These are phyloP conservation scores for Cryptosporidium viatorum DNA, from an alignment of 169 alveolate species.

Conservation along the genomic window DNA sequence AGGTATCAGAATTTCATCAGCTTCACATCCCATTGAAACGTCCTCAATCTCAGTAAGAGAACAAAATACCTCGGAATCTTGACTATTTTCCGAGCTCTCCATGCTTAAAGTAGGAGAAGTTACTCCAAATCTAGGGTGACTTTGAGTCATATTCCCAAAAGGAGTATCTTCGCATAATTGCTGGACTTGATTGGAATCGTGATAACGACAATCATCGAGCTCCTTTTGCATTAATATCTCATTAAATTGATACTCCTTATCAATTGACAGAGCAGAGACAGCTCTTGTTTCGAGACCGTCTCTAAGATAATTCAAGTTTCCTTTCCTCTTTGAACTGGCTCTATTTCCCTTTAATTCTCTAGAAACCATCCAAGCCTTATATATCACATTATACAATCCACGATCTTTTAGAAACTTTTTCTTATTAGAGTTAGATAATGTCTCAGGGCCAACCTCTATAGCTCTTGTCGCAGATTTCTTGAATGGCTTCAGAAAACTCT, in stretches of 20 bases:
- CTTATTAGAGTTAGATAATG: conserved; percentile 60
- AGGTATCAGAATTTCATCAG: conserved; percentile 51
- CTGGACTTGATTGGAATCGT: not conserved
- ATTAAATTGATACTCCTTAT: not conserved
- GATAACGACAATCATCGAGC: not conserved
- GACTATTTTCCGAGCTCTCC: conserved; percentile 26
- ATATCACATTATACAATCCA: conserved; percentile 47
- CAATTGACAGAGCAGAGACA: not conserved
- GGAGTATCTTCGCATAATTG: conserved; percentile 10
- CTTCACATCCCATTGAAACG: conserved; percentile 30
- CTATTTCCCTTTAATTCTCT: conserved; percentile 41
- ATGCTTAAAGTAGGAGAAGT: conserved; percentile 1
- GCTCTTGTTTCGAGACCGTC: conserved; percentile 26
- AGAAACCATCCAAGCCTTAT: conserved; percentile 67
- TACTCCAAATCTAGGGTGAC: conserved; percentile 25
- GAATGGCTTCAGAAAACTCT: conserved; percentile 67
- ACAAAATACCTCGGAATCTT: conserved; percentile 19
- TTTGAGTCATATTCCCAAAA: not conserved
- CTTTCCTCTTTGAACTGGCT: conserved; percentile 12
- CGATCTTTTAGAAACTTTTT: conserved; percentile 63
- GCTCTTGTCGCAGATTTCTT: conserved; percentile 74
- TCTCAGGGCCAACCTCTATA: conserved; percentile 67
- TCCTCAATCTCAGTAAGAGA: conserved; percentile 55
- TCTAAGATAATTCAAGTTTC: not conserved
- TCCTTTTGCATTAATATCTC: not conserved